These are phyloP conservation scores for Phialemonium atrogriseum DNA, from an alignment of 2,329 filamentous ascomycete species.

Conservation along the genomic window DNA sequence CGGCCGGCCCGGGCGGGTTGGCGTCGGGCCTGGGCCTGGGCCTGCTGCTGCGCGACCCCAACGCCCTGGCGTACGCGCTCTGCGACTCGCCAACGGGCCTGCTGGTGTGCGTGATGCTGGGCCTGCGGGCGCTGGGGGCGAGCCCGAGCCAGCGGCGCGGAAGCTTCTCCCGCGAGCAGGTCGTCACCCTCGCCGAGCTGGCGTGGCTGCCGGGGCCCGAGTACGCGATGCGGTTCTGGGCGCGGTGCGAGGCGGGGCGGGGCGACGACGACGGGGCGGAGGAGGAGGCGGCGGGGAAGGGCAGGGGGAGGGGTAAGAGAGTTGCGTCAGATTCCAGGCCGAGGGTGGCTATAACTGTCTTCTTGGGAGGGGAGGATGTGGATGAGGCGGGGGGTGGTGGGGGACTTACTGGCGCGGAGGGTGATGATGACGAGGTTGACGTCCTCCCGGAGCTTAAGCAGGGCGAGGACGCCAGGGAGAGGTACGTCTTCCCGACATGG, in stretches of 20 bases:
- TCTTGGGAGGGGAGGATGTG: constrained; percentile 25
- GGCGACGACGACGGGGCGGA: constrained; percentile 21
- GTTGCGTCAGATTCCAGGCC: constrained; percentile 19
- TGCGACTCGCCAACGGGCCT: constrained; percentile 54
- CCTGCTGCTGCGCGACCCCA: constrained; percentile 39
- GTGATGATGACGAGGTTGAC: constrained; percentile 6
- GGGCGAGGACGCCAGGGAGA: constrained; percentile 7
- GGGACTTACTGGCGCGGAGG: not conserved
- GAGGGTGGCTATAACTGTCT: constrained; percentile 38
- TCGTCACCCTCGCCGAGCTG: constrained; percentile 53
- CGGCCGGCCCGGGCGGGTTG: no score
- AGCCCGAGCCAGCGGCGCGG: no score
- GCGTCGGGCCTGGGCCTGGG: not conserved
- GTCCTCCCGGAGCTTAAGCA: not conserved
- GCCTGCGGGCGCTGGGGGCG: constrained; percentile 32
- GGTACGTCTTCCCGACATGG: constrained; percentile 41
- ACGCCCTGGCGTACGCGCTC: constrained; percentile 50
- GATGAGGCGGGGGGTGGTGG: not conserved
- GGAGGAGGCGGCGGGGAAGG: constrained; percentile 10
- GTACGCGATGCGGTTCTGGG: constrained; percentile 48
- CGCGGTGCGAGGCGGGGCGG: constrained; percentile 32
- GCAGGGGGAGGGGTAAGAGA: constrained; percentile 3
- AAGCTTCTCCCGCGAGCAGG: constrained; percentile 41
- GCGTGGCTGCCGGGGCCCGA: constrained; percentile 62
- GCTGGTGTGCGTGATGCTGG: constrained; percentile 43